These are phyloP conservation scores for Sungouiella thailandica DNA, from an alignment of 805 yeast species.

Conservation along the genomic window DNA sequence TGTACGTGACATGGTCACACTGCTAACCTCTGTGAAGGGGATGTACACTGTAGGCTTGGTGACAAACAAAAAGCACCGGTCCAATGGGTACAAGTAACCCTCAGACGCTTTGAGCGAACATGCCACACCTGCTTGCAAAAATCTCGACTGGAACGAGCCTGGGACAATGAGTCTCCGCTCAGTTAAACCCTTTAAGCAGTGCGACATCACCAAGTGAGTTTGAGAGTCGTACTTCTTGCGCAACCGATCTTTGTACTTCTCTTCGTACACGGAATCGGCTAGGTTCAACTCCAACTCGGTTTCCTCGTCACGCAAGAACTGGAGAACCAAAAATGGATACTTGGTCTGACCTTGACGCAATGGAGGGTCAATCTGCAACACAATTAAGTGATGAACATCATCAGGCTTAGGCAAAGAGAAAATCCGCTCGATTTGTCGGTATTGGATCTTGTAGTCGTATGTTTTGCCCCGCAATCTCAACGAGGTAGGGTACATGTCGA, in stretches of 20 bases:
- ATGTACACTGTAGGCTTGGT: conserved; percentile 93
- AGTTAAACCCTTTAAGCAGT: conserved; percentile 84
- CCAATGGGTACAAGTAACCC: conserved; percentile 90
- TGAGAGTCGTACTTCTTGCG: conserved; percentile 75
- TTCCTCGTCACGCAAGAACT: conserved; percentile 86
- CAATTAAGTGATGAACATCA: conserved; percentile 81
- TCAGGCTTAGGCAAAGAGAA: conserved; percentile 93
- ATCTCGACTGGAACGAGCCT: conserved; percentile 71
- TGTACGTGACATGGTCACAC: conserved; percentile 80
- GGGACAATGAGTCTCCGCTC: conserved; percentile 83
- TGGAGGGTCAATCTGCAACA: conserved; percentile 94
- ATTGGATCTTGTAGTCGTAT: conserved; percentile 92
- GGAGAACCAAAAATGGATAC: conserved; percentile 87
- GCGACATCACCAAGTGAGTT: conserved; percentile 82
- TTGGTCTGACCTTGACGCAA: conserved; percentile 97
- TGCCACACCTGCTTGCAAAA: conserved; percentile 78
- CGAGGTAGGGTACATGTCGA: conserved; percentile 84
- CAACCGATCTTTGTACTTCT: conserved; percentile 68
- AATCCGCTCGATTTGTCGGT: conserved; percentile 81
- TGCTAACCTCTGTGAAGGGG: conserved; percentile 76
- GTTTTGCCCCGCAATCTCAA: conserved; percentile 95
- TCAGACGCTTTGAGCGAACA: conserved; percentile 94
- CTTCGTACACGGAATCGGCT: conserved; percentile 74
- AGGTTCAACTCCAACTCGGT: conserved; percentile 84
- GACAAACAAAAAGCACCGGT: conserved; percentile 82